A percentile compares a stretch with the other conserved stretches of the same genome.
Conservation (phyloP, 1,139 yeast genomes). For the Magnusiomyces suaveolens region DNA sequence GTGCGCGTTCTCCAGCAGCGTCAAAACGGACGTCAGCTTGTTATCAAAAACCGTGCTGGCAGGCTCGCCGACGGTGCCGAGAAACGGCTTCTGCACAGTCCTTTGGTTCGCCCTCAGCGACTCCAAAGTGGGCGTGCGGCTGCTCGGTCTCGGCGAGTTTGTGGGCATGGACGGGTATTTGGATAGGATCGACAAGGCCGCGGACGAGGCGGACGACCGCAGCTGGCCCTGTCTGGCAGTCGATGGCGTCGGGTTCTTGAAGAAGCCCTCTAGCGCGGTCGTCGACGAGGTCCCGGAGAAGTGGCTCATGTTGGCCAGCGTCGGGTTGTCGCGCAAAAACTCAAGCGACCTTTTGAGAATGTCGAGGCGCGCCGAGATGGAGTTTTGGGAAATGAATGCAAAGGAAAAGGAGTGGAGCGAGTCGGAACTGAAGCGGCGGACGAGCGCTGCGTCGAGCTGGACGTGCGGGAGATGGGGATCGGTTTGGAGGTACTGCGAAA, state of each 20-base stretch:
- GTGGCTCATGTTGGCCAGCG: conserved; percentile 11
- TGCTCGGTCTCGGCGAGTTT: too few species aligned
- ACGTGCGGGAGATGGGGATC: conserved; percentile 4
- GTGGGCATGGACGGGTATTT: conserved; percentile 15
- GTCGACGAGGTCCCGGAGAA: conserved; percentile 13
- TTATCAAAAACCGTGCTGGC: conserved; percentile 16
- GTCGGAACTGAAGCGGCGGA: conserved; percentile 53
- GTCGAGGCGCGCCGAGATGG: conserved; percentile 63
- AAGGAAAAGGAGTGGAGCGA: conserved; percentile 80
- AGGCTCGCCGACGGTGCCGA: conserved; percentile 16
- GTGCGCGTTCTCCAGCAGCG: conserved; percentile 19
- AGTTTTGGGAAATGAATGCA: conserved; percentile 71
- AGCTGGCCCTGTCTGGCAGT: conserved; percentile 10
- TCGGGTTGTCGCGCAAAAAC: conserved; percentile 50
- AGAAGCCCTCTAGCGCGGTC: conserved; percentile 14
- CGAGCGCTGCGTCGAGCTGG: conserved; percentile 10
- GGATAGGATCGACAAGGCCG: conserved; percentile 24
- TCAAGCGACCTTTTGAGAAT: conserved; percentile 69
- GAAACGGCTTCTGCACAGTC: too few species aligned
- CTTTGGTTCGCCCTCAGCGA: too few species aligned
- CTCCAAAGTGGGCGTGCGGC: too few species aligned
- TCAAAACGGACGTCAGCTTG: conserved; percentile 18
- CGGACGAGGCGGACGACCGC: conserved; percentile 24
- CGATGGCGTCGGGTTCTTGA: conserved; percentile 5
- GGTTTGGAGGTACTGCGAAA: conserved; percentile 7